phyloP scores from a whole-genome alignment of 352 stramenopile species.

The Pythium scleroteichum region DNA sequence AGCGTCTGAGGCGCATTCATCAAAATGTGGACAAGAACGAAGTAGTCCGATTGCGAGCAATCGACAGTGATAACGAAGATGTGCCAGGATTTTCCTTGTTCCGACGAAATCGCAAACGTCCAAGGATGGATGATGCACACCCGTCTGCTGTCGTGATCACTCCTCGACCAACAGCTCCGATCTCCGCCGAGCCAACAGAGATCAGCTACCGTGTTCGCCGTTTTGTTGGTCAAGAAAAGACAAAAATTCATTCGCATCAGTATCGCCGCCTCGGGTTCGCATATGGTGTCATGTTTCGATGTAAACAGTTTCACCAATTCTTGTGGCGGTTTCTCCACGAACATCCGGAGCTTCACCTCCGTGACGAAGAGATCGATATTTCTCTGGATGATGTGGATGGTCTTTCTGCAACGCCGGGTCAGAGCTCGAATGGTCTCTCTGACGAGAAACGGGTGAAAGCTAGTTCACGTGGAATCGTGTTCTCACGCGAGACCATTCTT shows the following conservation, averaged over 20 bases:
- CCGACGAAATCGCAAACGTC: slow-evolving; percentile 13
- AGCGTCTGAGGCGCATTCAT: slow-evolving; percentile 67
- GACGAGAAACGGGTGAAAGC: slow-evolving; percentile 2
- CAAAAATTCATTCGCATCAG: slow-evolving; percentile 57
- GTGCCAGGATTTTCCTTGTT: slow-evolving; percentile 24
- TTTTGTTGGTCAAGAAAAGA: slow-evolving; percentile 65
- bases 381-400: slow-evolving; percentile 42
- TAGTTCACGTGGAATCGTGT: slow-evolving; percentile 47
- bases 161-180: not conserved
- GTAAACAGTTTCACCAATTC: slow-evolving; percentile 76
- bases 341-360: slow-evolving; percentile 37
- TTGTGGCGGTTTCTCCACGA: slow-evolving; percentile 68
- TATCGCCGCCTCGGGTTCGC: slow-evolving; percentile 78
- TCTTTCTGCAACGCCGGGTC: not conserved
- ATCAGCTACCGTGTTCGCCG: slow-evolving; percentile 73
- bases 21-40: slow-evolving; percentile 59
- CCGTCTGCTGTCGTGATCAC: not conserved
- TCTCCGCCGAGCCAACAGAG: slow-evolving; percentile 21
- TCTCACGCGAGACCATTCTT: slow-evolving; percentile 73
- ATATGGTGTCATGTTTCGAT: slow-evolving; percentile 83
- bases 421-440: not conserved
- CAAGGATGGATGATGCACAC: slow-evolving; percentile 4
- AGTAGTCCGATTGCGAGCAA: slow-evolving; percentile 50
- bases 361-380: slow-evolving; percentile 43
- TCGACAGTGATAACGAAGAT: slow-evolving; percentile 45